These are phyloP conservation scores for Pontederia paniculata DNA, from an alignment of 176 grass and related monocot species.

Conservation along the genomic window DNA sequence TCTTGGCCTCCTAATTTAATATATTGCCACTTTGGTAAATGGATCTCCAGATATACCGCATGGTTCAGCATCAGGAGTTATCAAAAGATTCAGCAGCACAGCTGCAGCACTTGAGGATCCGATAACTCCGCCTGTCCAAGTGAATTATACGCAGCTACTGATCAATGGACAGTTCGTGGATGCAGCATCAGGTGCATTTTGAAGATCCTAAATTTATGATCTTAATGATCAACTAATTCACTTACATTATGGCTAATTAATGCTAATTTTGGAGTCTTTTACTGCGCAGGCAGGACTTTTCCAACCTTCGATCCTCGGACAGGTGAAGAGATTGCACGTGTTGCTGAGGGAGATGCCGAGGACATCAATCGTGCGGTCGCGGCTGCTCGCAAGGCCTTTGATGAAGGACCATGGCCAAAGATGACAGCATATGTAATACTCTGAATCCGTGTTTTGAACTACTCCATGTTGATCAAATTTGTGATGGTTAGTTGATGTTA, in stretches of 20 bases:
- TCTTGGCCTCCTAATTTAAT: too few relatives aligned
- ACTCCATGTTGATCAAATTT: background rate
- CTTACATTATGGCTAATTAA: background rate
- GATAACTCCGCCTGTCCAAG: conserved; percentile 54
- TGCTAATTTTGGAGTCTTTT: background rate
- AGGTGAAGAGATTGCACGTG: conserved; percentile 59
- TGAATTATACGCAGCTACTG: conserved; percentile 63
- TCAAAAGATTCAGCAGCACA: conserved; percentile 38
- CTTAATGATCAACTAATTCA: background rate
- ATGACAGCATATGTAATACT: conserved; percentile 76
- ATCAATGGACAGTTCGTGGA: conserved; percentile 83
- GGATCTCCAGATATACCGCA: conserved; percentile 27
- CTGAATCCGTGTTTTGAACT: background rate
- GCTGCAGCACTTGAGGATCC: conserved; percentile 35
- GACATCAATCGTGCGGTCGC: conserved; percentile 47
- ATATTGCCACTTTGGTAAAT: too few relatives aligned
- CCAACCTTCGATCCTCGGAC: conserved; percentile 63
- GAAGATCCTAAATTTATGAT: background rate
- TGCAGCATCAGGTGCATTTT: conserved; percentile 52
- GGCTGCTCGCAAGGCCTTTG: conserved; percentile 68
- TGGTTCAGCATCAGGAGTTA: conserved; percentile 28
- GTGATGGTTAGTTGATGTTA: background rate
- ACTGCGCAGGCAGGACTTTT: conserved; percentile 47
- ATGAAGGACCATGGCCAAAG: conserved; percentile 72
- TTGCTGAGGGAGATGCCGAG: conserved; percentile 61